phyloP scores from a whole-genome alignment of 192 early-diverging fungal species.

The Coemansia sp. region DNA sequence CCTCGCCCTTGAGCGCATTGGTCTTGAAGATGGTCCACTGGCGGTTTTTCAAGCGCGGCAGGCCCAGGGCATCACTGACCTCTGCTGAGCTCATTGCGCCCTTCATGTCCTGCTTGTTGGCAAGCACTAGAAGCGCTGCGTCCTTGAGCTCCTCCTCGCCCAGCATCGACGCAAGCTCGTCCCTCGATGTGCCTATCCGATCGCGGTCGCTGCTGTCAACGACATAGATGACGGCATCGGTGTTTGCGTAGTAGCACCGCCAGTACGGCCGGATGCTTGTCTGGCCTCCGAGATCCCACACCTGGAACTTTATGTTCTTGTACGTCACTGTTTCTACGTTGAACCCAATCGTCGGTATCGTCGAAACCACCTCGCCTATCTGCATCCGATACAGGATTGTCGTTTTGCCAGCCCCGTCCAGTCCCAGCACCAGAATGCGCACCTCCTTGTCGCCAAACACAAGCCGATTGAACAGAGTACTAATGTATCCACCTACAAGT shows the following conservation, averaged over 20 bases:
- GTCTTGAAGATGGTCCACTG: conserved; percentile 96
- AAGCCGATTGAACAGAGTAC: conserved; percentile 54
- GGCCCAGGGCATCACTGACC: conserved; percentile 81
- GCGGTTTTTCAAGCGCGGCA: conserved; percentile 82
- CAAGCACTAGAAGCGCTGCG: conserved; percentile 88
- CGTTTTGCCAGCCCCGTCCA: conserved; percentile 96
- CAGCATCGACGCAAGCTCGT: conserved; percentile 92
- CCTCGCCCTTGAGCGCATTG: conserved; percentile 92
- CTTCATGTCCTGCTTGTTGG: conserved; percentile 98
- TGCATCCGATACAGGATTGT: conserved; percentile 95
- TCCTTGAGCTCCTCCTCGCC: conserved; percentile 93
- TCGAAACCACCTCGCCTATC: conserved; percentile 96
- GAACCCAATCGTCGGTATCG: conserved; percentile 90
- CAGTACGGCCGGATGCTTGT: conserved; percentile 92
- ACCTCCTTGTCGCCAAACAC: conserved; percentile 94
- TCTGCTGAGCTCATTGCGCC: conserved; percentile 89
- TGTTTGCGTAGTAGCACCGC: conserved; percentile 99
- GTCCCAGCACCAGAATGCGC: conserved; percentile 93
- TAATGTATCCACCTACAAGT: conserved; percentile 32
- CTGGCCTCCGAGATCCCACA: conserved; percentile 95
- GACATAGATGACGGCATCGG: conserved; percentile 98
- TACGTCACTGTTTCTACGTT: conserved; percentile 92
- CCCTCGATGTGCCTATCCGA: conserved; percentile 80
- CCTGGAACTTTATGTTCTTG: conserved; percentile 99
- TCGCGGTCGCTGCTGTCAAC: conserved; percentile 93